Evolutionary conservation across 371 early-diverging fungal genomes (phyloP), one percentile per base, ranked within the genome.

Genomic region (Mortierella polycephala): DNA sequence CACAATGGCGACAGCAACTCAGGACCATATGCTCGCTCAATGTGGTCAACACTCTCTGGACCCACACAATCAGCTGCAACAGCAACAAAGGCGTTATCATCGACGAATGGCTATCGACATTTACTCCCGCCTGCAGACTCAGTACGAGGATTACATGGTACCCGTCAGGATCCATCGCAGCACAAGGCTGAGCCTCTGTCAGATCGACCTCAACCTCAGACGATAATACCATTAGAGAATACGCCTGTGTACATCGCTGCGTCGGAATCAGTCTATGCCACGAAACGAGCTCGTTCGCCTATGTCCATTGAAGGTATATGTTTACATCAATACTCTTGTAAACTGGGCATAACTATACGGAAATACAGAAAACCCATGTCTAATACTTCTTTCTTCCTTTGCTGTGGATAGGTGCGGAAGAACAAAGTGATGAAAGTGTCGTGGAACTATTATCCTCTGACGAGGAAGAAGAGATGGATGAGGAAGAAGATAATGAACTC

Each of bases 401-500:
- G 20, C 18, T 59, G 5, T 21, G 9, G 42, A 45, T 12, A 14
- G 23, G 46, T 14, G 54, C 10, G 41, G 20, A 23, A 20, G 55
- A 7, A 5, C 60, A 60, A 9, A 39, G 14, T 16, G 67, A 64
- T 39, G 40, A 51, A 9, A 50, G 49, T 13, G 55, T 67, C 13
- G 67, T 66, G 18, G 73, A 73, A 46, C 30, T 67, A 20, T 39
- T 73, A n/a, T 67, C 73, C 16, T 67, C 67, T 8, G 57, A 64
- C 54, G 70, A 45, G 7, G 64, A 60, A 4, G 56, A 56, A 37
- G 58, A 62, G 44, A 42, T 9, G 23, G 57, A 64, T 30, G 58
- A 37, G 7, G 57, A 52, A 30, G 60, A 21, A 18, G 54, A 60
- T 7, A 47, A 40, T 1, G 41, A 30, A 46, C 20, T 40, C n/a